Percentiles rank a stretch among this genome's conserved stretches.
Conservation (phyloP, 2,329 filamentous ascomycete genomes). For the Diaporthe vexans region DNA sequence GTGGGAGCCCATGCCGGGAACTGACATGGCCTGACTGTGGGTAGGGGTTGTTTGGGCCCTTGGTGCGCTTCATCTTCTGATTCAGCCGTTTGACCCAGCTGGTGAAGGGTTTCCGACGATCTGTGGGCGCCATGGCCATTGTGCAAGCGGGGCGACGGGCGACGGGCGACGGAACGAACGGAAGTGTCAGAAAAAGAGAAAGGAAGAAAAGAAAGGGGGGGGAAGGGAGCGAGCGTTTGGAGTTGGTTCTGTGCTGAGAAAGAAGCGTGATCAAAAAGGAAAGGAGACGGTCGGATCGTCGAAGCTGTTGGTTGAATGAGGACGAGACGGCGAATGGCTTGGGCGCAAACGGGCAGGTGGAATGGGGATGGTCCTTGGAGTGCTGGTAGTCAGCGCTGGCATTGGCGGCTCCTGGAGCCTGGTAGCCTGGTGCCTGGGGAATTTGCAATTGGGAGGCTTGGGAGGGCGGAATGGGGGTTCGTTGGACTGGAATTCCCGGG, state of each 20-base stretch:
- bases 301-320: conserved; percentile 12
- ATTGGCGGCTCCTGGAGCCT: neutral
- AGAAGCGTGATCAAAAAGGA: conserved; percentile 9
- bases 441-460: neutral
- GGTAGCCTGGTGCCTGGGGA: neutral
- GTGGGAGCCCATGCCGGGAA: conserved; percentile 33
- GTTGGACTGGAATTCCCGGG: conserved; percentile 24
- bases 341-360: neutral
- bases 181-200: conserved; percentile 4
- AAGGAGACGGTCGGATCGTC: conserved; percentile 22
- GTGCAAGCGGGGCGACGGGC: conserved; percentile 16
- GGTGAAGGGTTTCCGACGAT: conserved; percentile 87
- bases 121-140: conserved; percentile 50
- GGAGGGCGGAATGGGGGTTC: neutral
- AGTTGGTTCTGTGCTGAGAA: conserved; percentile 41
- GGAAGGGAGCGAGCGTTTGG: conserved; percentile 41
- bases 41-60: conserved; percentile 91
- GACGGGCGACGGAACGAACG: neutral
- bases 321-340: conserved; percentile 9
- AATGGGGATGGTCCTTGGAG: conserved; percentile 16
- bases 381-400: neutral
- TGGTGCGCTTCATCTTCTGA: conserved; percentile 68
- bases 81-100: conserved; percentile 95
- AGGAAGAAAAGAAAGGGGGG: conserved; percentile 16
- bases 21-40: conserved; percentile 79